A percentile compares a stretch with the other conserved stretches of the same genome.
Evolutionary conservation across 495 filamentous ascomycete genomes (phyloP).

Genomic region (Xylaria acuta): DNA sequence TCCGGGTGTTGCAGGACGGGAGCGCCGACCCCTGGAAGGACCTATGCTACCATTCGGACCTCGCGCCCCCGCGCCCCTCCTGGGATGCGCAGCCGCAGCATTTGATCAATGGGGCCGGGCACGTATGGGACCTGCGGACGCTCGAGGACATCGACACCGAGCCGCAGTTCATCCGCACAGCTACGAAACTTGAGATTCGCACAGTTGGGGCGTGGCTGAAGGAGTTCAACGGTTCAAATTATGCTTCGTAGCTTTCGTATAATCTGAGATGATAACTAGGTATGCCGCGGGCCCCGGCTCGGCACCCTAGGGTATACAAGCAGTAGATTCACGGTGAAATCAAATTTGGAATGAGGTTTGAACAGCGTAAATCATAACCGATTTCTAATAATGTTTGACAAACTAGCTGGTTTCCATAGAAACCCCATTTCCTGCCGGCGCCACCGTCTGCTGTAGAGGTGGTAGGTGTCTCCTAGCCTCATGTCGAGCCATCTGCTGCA

Average conservation of each 20-base stretch:
- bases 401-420: slow-evolving; percentile 29
- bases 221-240: slow-evolving; percentile 30
- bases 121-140: slow-evolving; percentile 52
- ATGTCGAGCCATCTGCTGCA: slow-evolving; percentile 81
- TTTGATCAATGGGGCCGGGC: slow-evolving; percentile 49
- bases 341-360: background rate
- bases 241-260: slow-evolving; percentile 13
- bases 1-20: too few species aligned
- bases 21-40: slow-evolving; percentile 48
- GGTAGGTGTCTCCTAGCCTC: slow-evolving; percentile 54
- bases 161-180: slow-evolving; percentile 50
- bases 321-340: too few species aligned
- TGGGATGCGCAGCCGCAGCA: slow-evolving; percentile 46
- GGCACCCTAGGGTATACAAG: background rate
- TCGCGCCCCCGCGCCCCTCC: slow-evolving; percentile 36
- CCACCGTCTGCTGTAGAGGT: slow-evolving; percentile 31
- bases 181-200: slow-evolving; percentile 52
- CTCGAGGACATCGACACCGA: slow-evolving; percentile 46
- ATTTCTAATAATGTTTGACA: background rate
- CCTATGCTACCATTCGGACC: slow-evolving; percentile 47
- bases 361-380: background rate
- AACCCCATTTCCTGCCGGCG: slow-evolving; percentile 31
- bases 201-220: slow-evolving; percentile 45
- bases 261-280: background rate
- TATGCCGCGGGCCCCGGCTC: background rate